phyloP scores from a whole-genome alignment of 2,329 filamentous ascomycete species.

The Trichothecium roseum region DNA sequence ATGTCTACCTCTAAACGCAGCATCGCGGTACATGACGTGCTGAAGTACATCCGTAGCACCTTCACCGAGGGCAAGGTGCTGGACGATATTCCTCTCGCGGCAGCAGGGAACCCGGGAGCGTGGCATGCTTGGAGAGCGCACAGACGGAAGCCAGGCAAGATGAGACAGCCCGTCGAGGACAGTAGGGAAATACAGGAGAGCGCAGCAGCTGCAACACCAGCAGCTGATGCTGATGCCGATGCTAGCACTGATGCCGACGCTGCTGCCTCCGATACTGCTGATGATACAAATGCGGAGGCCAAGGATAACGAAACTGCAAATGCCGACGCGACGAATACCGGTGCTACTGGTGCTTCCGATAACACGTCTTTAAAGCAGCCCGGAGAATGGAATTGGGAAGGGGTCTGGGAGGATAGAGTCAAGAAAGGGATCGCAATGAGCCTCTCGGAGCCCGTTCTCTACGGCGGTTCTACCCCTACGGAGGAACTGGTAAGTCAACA shows the following conservation, averaged over 20 bases:
- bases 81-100: constrained; percentile 68
- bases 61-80: constrained; percentile 72
- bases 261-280: too few relatives aligned
- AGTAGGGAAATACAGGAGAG: too few relatives aligned
- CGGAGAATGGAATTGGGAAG: constrained; percentile 95
- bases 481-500: constrained; percentile 61
- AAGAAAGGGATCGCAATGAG: constrained; percentile 68
- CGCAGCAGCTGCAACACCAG: background rate
- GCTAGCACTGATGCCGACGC: background rate
- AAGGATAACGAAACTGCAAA: too few relatives aligned
- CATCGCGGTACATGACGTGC: constrained; percentile 53
- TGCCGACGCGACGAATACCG: constrained; percentile 4
- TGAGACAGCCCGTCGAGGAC: constrained; percentile 8
- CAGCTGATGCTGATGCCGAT: constrained; percentile 1
- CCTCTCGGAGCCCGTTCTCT: constrained; percentile 69
- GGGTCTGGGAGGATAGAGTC: constrained; percentile 88
- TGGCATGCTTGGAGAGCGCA: constrained; percentile 89
- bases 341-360: background rate
- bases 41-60: constrained; percentile 71
- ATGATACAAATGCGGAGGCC: too few relatives aligned
- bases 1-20: constrained; percentile 5
- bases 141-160: constrained; percentile 28
- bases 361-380: constrained; percentile 28
- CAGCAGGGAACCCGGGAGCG: constrained; percentile 80
- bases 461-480: constrained; percentile 48